These are phyloP conservation scores for Kingdonia uniflora DNA, from an alignment of 164 flowering plant genomes.

Conservation along the genomic window DNA sequence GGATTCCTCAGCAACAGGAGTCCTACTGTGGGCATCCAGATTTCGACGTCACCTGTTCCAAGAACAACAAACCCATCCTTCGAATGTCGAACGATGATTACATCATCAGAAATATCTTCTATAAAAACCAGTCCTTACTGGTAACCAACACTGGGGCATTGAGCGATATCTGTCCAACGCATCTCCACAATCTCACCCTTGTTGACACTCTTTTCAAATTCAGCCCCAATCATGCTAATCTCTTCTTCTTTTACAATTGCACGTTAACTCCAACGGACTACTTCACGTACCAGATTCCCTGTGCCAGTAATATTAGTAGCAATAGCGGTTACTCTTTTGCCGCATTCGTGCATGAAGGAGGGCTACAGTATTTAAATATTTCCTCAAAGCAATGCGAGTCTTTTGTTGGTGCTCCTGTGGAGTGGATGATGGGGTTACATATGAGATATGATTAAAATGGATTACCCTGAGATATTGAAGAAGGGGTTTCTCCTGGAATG, in stretches of 20 bases:
- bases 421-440: not conserved
- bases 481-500: slow-evolving; percentile 42
- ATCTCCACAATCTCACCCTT: slow-evolving; percentile 29
- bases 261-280: not conserved
- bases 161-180: slow-evolving; percentile 26
- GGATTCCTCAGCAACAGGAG: slow-evolving; percentile 28
- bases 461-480: slow-evolving; percentile 12
- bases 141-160: slow-evolving; percentile 16
- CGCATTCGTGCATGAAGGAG: slow-evolving; percentile 19
- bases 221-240: slow-evolving; percentile 11
- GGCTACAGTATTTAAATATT: slow-evolving; percentile 13
- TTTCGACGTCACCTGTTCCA: slow-evolving; percentile 27
- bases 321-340: slow-evolving; percentile 23
- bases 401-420: slow-evolving; percentile 25
- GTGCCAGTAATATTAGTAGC: slow-evolving; percentile 13
- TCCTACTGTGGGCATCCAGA: slow-evolving; percentile 39
- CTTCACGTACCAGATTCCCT: slow-evolving; percentile 8
- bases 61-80: slow-evolving; percentile 20
- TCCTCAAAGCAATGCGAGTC: slow-evolving; percentile 21
- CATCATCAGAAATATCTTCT: slow-evolving; percentile 28
- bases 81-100: slow-evolving; percentile 23
- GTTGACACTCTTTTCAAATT: slow-evolving; percentile 19
- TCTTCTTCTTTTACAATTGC: slow-evolving; percentile 41
- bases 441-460: slow-evolving; percentile 10
- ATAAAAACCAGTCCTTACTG: slow-evolving; percentile 20